These are phyloP conservation scores for Ascochyta pisi DNA, from an alignment of 2,329 filamentous ascomycete species.

Conservation along the genomic window DNA sequence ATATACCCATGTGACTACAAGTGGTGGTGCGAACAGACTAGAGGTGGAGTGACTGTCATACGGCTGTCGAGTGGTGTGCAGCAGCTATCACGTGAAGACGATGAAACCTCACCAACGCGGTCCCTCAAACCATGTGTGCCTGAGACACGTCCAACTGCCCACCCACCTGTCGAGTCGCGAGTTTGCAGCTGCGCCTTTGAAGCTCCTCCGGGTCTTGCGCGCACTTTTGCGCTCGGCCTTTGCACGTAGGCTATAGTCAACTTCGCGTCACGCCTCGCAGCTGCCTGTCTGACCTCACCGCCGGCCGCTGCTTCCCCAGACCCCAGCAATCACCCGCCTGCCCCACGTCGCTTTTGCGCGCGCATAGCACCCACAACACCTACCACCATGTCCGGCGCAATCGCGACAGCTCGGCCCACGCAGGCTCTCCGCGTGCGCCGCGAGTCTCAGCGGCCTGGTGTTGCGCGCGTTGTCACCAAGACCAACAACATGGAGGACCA, in stretches of 20 bases:
- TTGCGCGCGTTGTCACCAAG: conserved; percentile 37
- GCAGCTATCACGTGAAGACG: conserved; percentile 9
- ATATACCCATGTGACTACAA: no score
- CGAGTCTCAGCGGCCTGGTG: conserved; percentile 51
- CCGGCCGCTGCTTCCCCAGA: conserved; percentile 18
- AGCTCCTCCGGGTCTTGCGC: conserved; percentile 15
- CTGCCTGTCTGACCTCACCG: conserved; percentile 13
- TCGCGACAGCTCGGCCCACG: conserved; percentile 42
- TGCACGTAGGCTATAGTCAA: not conserved
- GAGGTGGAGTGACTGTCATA: not conserved
- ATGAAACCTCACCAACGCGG: conserved; percentile 9
- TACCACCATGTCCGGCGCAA: conserved; percentile 42
- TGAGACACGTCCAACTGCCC: conserved; percentile 10
- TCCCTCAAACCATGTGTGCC: conserved; percentile 10
- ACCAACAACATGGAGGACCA: conserved; percentile 39
- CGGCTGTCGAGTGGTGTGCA: not conserved
- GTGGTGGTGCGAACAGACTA: no score
- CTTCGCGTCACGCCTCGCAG: not conserved
- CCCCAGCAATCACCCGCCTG: conserved; percentile 1
- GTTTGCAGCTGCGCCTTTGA: conserved; percentile 3
- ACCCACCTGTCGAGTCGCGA: conserved; percentile 1
- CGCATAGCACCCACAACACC: conserved; percentile 3
- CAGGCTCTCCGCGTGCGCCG: conserved; percentile 55
- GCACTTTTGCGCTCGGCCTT: conserved; percentile 16
- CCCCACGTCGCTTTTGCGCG: conserved; percentile 1